Conservation (phyloP, 2,329 filamentous ascomycete genomes). For the Aspergillus sojae region DNA sequence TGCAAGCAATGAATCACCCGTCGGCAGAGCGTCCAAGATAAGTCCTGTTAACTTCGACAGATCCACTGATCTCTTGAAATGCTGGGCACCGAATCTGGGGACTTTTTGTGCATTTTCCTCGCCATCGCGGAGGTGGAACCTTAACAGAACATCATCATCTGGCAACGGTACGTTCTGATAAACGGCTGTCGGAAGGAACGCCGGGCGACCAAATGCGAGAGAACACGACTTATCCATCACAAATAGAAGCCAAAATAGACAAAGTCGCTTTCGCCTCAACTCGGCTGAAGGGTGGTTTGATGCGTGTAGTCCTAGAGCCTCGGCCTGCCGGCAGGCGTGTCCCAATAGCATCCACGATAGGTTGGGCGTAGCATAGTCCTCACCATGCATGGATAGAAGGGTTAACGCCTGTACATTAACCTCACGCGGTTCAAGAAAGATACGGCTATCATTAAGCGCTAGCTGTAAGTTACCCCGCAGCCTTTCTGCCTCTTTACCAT, state of each 20-base stretch:
- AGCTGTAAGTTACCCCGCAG: conserved; percentile 14
- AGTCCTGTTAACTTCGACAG: conserved; percentile 1
- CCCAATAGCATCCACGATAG: conserved; percentile 20
- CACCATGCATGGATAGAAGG: conserved; percentile 17
- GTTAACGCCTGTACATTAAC: conserved; percentile 14
- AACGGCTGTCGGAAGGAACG: conserved; percentile 11
- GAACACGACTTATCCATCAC: conserved; percentile 19
- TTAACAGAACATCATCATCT: not conserved
- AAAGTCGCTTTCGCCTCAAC: conserved; percentile 8
- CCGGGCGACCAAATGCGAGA: conserved; percentile 21
- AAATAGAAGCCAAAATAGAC: conserved; percentile 21
- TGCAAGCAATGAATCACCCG: not conserved
- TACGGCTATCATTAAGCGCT: conserved; percentile 16
- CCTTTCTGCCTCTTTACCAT: not conserved
- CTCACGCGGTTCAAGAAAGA: conserved; percentile 18
- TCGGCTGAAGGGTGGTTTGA: not conserved
- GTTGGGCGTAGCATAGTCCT: conserved; percentile 20
- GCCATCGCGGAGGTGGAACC: not conserved
- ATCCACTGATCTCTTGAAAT: not conserved
- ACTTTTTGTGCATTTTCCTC: not conserved
- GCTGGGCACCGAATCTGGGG: not conserved
- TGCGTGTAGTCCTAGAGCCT: conserved; percentile 15
- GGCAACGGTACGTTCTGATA: conserved; percentile 15
- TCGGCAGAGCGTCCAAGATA: not conserved
- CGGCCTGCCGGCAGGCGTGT: conserved; percentile 20